Base-by-base conservation (phyloP, 2,329 filamentous ascomycete species). In the Venturia aucupariae region DNA sequence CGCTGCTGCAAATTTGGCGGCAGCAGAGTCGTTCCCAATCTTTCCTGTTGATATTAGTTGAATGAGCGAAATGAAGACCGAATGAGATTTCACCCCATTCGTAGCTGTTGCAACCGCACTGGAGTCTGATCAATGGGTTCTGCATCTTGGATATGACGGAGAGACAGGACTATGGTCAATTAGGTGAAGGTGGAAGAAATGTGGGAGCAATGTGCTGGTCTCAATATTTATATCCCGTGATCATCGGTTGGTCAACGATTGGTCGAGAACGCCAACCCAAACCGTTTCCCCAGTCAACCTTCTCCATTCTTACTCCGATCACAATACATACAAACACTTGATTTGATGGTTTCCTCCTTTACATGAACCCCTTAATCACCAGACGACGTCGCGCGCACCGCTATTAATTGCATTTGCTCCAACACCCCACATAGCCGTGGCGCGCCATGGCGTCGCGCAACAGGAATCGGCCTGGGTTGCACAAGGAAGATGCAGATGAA, bases 71-170 rank as follows among this genome's bases (percentile, higher is more conserved):
- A n/a, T 42, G n/a, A 62, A 62, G 68, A 66, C 48, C 39, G 68
- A 67, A 65, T 15, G 10, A 24, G 42, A 60, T 63, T 59, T 68
- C 79, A 86, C 85, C 94, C 94, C 94, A 99, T 80, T 97, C 94
- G 75, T 99, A 99, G 77, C 92, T 97, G 78, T 97, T 97, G 15
- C 51, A 57, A 87, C 85, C 84, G 79, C 90, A 92, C 76, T 90
- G 87, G 69, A 97, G 86, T 70, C 91, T 86, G 74, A 96, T 83
- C 63, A 97, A 80, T 72, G 93, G 92, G 67, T 94, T 85, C 73
- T 89, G 89, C 83, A 92, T 84, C 4, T 35, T 61, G 38, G 22
- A 38, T 38, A 7, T 11, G 8, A 10, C 3, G 27, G 10, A 19
- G 41, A 32, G n/a, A 30, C 11, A 44, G 55, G 38, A 11, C 15